Conservation (phyloP, 176 grass and related monocot genomes). For the Triticum dicoccoides region DNA sequence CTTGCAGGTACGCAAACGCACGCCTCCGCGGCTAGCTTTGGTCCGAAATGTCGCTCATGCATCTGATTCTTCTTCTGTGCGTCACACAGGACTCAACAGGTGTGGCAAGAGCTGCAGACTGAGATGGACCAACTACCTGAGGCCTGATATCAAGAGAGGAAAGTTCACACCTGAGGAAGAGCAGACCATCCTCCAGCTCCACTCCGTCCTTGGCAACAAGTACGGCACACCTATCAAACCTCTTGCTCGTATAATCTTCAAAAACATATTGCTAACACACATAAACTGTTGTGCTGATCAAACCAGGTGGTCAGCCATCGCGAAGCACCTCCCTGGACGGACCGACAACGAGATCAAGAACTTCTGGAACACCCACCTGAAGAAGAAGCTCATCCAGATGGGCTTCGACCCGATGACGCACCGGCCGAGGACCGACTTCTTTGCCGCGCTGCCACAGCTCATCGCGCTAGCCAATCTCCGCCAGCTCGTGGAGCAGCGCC, state of each 20-base stretch:
- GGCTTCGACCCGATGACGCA: constrained; percentile 98
- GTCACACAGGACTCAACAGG: constrained; percentile 69
- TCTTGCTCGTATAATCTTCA: not conserved
- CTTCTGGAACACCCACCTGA: constrained; percentile 98
- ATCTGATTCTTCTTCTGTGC: not conserved
- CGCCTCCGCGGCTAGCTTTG: not conserved
- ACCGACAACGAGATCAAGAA: constrained; percentile 99
- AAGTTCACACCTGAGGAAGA: constrained; percentile 87
- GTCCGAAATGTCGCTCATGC: constrained; percentile 27
- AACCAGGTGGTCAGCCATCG: constrained; percentile 91
- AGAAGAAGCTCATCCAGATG: constrained; percentile 99
- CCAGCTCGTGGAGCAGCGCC: constrained; percentile 63
- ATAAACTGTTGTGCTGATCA: constrained; percentile 15
- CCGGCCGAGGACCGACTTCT: constrained; percentile 84
- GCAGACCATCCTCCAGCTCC: constrained; percentile 81
- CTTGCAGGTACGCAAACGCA: constrained; percentile 56
- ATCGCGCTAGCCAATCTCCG: constrained; percentile 77
- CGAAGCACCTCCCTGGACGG: constrained; percentile 64
- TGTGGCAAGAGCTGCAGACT: constrained; percentile 99
- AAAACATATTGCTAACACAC: not conserved
- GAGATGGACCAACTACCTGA: constrained; percentile 96
- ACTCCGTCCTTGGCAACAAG: constrained; percentile 94
- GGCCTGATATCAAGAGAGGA: constrained; percentile 95
- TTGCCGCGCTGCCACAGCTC: constrained; percentile 74
- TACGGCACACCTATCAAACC: constrained; percentile 28